Evolutionary conservation across 2,329 filamentous ascomycete genomes (phyloP).

Genomic region (Sclerotinia sclerotiorum): DNA sequence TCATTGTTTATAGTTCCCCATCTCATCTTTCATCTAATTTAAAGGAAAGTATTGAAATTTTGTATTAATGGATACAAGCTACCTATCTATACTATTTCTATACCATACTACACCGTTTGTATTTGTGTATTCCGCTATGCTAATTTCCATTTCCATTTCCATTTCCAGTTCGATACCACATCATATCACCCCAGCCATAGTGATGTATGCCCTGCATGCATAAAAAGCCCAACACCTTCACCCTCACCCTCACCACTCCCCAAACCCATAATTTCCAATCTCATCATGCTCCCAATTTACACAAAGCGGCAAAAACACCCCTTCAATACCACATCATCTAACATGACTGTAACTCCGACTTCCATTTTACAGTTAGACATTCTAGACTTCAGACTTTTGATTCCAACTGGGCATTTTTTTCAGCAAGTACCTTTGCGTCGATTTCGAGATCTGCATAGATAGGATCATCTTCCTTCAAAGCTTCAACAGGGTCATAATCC

Average conservation of each 20-base stretch:
- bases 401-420: too few species aligned
- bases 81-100: background rate
- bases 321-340: too few species aligned
- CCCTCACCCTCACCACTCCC: background rate
- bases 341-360: too few species aligned
- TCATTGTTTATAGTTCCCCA: too few species aligned
- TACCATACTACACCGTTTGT: background rate
- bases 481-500: slow-evolving; percentile 52
- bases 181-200: too few species aligned
- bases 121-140: background rate
- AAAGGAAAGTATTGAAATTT: background rate
- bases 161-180: background rate
- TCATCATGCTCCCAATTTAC: too few species aligned
- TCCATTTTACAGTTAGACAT: too few species aligned
- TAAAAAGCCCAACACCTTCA: too few species aligned
- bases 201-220: background rate
- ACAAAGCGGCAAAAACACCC: too few species aligned
- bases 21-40: background rate
- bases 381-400: too few species aligned
- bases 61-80: background rate
- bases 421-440: slow-evolving; percentile 52
- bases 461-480: slow-evolving; percentile 49
- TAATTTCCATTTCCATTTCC: background rate
- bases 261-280: too few species aligned
- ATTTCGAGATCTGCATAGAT: slow-evolving; percentile 54